phyloP scores from a whole-genome alignment of 2,329 filamentous ascomycete genomes.

The Cucurbitaria berberidis region DNA sequence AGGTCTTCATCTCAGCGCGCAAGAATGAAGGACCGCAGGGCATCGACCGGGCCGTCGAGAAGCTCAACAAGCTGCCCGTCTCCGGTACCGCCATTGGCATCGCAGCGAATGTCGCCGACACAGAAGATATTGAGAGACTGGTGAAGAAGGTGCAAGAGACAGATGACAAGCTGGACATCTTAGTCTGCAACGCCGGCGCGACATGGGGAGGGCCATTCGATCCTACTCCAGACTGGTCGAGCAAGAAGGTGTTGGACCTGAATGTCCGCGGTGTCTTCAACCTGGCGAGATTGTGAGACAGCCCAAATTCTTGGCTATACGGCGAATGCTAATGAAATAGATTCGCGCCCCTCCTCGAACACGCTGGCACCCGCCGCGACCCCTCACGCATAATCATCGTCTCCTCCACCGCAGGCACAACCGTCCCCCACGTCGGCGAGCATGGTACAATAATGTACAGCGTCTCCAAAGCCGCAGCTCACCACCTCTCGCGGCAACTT shows the following conservation, averaged over 20 bases:
- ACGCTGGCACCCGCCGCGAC: conserved; percentile 37
- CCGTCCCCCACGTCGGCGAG: conserved; percentile 47
- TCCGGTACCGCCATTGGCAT: conserved; percentile 44
- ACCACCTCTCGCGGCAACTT: conserved; percentile 48
- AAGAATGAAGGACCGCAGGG: conserved; percentile 47
- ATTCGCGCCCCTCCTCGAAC: conserved; percentile 46
- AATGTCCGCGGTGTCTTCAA: conserved; percentile 52
- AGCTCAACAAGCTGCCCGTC: conserved; percentile 48
- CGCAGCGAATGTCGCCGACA: conserved; percentile 47
- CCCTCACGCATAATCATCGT: conserved; percentile 49
- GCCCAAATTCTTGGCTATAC: too few relatives aligned
- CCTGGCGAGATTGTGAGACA: conserved; percentile 42
- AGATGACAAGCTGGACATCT: conserved; percentile 44
- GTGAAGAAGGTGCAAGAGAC: conserved; percentile 42
- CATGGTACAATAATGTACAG: conserved; percentile 51
- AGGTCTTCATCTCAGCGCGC: conserved; percentile 49
- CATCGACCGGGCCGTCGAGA: conserved; percentile 48
- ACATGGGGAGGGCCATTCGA: conserved; percentile 50
- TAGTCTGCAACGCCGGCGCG: conserved; percentile 50
- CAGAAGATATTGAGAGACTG: conserved; percentile 44
- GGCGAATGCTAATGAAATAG: conserved; percentile 21
- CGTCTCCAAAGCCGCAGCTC: conserved; percentile 49
- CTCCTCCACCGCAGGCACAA: conserved; percentile 44
- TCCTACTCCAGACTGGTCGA: conserved; percentile 44
- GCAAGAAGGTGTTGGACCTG: conserved; percentile 47